Conservation (phyloP, 306 rosid genomes). For the Cicer chorassanicum region DNA sequence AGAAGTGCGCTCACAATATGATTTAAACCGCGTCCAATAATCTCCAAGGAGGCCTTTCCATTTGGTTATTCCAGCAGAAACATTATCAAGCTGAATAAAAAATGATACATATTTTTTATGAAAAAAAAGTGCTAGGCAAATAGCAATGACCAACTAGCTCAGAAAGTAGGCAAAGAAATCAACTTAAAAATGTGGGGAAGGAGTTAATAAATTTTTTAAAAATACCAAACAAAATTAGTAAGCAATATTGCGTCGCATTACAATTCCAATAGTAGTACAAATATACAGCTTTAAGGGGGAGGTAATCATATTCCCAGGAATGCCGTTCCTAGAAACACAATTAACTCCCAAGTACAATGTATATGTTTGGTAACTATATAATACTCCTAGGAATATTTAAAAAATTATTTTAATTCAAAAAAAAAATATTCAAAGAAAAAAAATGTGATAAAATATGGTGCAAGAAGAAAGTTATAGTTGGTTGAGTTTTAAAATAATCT, state of each 20-base stretch:
- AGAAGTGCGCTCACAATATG: slow-evolving; percentile 73
- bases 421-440: not conserved
- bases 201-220: slow-evolving; percentile 20
- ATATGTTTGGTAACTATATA: not conserved
- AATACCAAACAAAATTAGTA: not conserved
- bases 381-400: not conserved
- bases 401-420: not conserved
- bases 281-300: not conserved
- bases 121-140: slow-evolving; percentile 14
- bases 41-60: slow-evolving; percentile 98
- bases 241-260: not conserved
- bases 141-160: slow-evolving; percentile 26
- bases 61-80: slow-evolving; percentile 92
- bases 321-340: not conserved
- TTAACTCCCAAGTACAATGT: not conserved
- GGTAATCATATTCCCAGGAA: not conserved
- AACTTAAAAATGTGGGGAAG: not conserved
- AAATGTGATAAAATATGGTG: not conserved
- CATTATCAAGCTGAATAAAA: slow-evolving; percentile 88
- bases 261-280: not conserved
- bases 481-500: slow-evolving; percentile 6
- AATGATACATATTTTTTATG: slow-evolving; percentile 3
- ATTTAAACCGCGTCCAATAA: slow-evolving; percentile 92
- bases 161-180: slow-evolving; percentile 3
- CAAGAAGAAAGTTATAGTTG: not conserved